Base-by-base conservation (phyloP, 768 basidiomycete species). In the Leccinum imitatum region DNA sequence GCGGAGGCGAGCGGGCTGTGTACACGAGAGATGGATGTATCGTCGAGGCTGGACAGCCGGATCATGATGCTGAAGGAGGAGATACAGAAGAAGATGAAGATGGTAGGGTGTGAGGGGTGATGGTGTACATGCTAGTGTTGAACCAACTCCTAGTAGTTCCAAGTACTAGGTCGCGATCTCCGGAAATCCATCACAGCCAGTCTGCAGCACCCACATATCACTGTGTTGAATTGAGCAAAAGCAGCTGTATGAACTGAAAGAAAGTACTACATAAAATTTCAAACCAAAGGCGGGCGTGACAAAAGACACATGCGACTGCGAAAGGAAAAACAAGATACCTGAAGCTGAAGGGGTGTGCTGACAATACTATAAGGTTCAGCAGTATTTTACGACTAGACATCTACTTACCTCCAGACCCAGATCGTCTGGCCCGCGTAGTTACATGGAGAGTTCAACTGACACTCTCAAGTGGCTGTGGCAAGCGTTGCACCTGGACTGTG, bases 341-440 rank as follows among this genome's bases (percentile, higher is more conserved):
- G 92, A 61, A 96, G 91, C 82, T 93, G 92, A 61, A 96, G 91
- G 0, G 95, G 95, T 8, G 95, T 98, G 30, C 95, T 95, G 92
- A 93, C 30, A 30, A 30, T 30, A 2, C 30, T 30, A 30, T 30
- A 30, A 9, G 8, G 6, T 6, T 14, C 35, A 37, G 35, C 13
- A 37, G 4, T 37, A 37, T 37, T 14, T 37, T 14, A 37, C 35
- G 14, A 15, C 35, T 37, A 37, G 35, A 37, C 35, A 14, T 37
- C 35, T 3, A 37, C 35, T 37, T 37, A 37, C 14, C 35, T 37
- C 14, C 35, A 37, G 35, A 37, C 35, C 35, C 6, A 37, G 35
- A 15, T 37, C 35, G 14, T 37, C 35, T 37, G 35, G 14, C 35
- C 35, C 14, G 35, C 35, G 35, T 37, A 37, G 35, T 37, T 14